phyloP scores from a whole-genome alignment of 2,329 filamentous ascomycete genomes.

The Colletotrichum sp. region DNA sequence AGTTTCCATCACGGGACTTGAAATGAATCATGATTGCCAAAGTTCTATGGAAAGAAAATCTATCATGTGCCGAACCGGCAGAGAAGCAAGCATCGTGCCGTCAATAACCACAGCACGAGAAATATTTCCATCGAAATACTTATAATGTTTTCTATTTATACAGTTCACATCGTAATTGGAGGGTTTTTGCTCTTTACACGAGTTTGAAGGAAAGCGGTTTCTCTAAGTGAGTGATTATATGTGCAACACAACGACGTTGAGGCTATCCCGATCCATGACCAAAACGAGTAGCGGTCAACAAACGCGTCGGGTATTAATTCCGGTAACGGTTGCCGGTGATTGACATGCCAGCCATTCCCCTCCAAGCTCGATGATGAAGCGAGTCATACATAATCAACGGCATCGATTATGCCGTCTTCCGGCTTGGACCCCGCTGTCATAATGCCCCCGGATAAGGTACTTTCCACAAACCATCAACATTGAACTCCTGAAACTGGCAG shows the following conservation, averaged over 20 bases:
- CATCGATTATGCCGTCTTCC: neutral
- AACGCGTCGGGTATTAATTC: neutral
- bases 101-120: accelerated
- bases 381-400: neutral
- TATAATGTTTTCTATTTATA: accelerated
- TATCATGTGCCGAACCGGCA: neutral
- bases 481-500: neutral
- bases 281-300: neutral
- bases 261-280: neutral
- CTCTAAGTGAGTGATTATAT: neutral
- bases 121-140: neutral
- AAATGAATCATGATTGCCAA: neutral
- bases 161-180: neutral
- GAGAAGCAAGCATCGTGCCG: neutral
- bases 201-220: accelerated
- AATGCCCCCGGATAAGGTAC: neutral
- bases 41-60: neutral
- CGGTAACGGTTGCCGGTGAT: neutral
- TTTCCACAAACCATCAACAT: neutral
- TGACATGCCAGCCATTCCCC: neutral
- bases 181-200: accelerated
- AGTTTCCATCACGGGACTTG: neutral
- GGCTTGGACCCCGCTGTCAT: neutral
- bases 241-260: neutral
- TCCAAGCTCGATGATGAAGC: neutral